Base-by-base conservation (phyloP, 176 grass and related monocot genomes). In the Oryza nivara region DNA sequence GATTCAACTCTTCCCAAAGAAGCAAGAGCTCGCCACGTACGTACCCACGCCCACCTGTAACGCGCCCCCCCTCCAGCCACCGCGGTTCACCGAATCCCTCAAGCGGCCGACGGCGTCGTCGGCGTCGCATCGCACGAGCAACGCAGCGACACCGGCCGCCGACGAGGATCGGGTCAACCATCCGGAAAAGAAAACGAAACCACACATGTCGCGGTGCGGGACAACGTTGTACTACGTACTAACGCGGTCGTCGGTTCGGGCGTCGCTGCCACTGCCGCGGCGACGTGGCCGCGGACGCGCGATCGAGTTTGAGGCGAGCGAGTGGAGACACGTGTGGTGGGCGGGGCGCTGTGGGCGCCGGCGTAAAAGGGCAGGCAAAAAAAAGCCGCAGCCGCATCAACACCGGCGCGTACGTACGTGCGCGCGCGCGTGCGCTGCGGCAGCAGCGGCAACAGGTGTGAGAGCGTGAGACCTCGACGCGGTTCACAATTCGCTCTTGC, bases 291-390 rank as follows among this genome's bases (percentile, higher is more conserved):
- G 15, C 44, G 13, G 83, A 5, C 30, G 67, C 65, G 38, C 45
- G 54, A 4, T 22, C 65, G 2, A 9, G 3, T 20, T n/a, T 66
- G 73, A 48, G 73, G 86, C 52, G 9, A 26, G 4, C 32, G 70
- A 67, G 43, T 70, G 74, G 43, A 54, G 80, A 68, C 9, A 58
- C 86, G 73, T 80, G 86, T 54, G 86, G 43, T 30, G 80, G 20
- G 8, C 19, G 19, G 19, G 56, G 3, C 56, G 12, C 56, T 19
- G 56, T 19, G n/a, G 56, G n/a, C 47, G 0, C 3, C 25, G 85
- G 72, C 72, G 60, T 11, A 10, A 32, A 28, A 13, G 74, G 28
- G 9, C 56, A n/a, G 56, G 45, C 30, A 32, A 32, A 32, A 32
- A 17, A 54, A 80, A 17, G 66, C 65, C 1, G 78, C 66, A 32